These are phyloP conservation scores for Anisodus tanguticus DNA, from an alignment of 257 asterid genomes.

Conservation along the genomic window DNA sequence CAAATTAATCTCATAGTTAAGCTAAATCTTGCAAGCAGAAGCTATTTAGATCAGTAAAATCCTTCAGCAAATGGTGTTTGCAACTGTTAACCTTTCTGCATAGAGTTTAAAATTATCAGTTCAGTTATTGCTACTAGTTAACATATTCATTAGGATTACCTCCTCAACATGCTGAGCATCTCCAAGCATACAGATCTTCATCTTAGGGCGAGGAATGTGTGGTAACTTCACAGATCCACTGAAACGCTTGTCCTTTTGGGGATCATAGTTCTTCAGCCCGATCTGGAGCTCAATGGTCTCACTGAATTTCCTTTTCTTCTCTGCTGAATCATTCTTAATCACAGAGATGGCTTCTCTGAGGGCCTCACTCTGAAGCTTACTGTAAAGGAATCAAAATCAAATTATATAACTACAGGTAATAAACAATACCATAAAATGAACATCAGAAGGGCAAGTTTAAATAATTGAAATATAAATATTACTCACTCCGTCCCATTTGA, in stretches of 20 bases:
- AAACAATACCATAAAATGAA: neutral
- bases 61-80: neutral
- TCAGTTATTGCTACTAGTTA: too few relatives aligned
- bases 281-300: conserved; percentile 29
- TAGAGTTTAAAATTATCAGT: too few relatives aligned
- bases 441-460: neutral
- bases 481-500: neutral
- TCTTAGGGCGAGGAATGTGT: conserved; percentile 37
- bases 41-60: too few relatives aligned
- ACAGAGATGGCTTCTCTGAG: conserved; percentile 39
- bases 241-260: conserved; percentile 33
- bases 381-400: neutral
- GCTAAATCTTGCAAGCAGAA: too few relatives aligned
- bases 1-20: too few relatives aligned
- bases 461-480: neutral
- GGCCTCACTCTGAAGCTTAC: conserved; percentile 40
- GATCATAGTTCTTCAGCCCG: conserved; percentile 28
- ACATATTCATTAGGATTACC: neutral
- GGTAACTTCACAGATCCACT: conserved; percentile 33
- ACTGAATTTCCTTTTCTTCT: conserved; percentile 31
- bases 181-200: conserved; percentile 34
- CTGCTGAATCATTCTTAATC: conserved; percentile 32
- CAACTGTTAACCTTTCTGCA: neutral
- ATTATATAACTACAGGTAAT: neutral
- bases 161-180: conserved; percentile 33